Evolutionary conservation across 306 rosid genomes (phyloP), one percentile per base, ranked within the genome.

Genomic region (Gastrolobium bilobum): DNA sequence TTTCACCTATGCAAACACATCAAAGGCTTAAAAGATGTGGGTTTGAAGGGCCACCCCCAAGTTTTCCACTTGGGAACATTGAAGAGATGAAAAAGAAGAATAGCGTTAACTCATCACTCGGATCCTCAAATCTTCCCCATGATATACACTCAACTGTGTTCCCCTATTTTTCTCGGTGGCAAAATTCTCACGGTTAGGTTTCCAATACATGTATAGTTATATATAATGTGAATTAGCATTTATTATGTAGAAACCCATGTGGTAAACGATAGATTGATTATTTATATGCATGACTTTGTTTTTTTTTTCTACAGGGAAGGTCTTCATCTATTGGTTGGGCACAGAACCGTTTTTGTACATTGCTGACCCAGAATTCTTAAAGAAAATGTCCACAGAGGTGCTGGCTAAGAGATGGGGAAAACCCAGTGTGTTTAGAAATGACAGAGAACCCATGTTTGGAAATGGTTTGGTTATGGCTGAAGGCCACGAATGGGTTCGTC

Each of bases 311-410:
- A 70, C 85, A 91, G 96, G 95, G 71, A 88, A 89, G 37, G 72
- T 82, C 68, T 91, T 85, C 37, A 48, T 91, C 7, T 91, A 91
- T 77, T 91, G 92, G 96, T 57, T 91, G 52, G 96, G 96, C 10
- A 89, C 93, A 20, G 26, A 20, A 20, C 26, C 26, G 26, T 20
- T 20, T 20, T 20, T 20, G 26, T 20, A 20, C 26, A 20, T 20
- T 20, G 26, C 26, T 20, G 26, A 20, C 26, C 26, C 26, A 20
- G 26, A 20, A 20, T 20, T 91, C 37, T 67, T 91, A 56, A 91
- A 85, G 81, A 84, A 77, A 30, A 77, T 91, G 87, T 91, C 95
- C 0, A 62, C 72, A 4, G 84, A 68, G 47, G 93, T 91, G 4
- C 26, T 83, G 74, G 93, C 85, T 0, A 88, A 85, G 84, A 52